Evolutionary conservation across 768 basidiomycete genomes (phyloP), one percentile per base, ranked within the genome.

Genomic region (Cubamyces lactineus): DNA sequence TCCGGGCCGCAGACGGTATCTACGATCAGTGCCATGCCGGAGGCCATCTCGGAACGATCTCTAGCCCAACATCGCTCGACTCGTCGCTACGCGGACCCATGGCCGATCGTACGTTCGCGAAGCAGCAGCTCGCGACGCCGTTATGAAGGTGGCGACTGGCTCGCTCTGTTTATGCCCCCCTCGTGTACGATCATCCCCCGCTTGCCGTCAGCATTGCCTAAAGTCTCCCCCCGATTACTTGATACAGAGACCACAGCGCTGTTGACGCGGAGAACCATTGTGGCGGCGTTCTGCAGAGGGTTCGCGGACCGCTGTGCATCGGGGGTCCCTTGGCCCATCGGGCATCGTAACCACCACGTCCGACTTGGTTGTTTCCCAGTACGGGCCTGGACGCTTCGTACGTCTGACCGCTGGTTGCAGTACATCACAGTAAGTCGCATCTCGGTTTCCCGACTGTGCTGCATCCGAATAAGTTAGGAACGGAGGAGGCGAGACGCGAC

Each of bases 1-100:
- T 11, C 53, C 61, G 61, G 56, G 2, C 51, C 57, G 56, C 11
- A 19, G 46, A 24, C 19, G 26, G 56, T 48, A 58, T 53, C 56
- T 48, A 28, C 51, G 56, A 63, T 63, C 52, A 52, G 34, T 63
- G 30, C 50, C 49, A 28, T 34, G 15, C 23, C n/a, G 28, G 45
- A 58, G 46, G 21, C 43, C 51, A 63, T 63, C 62, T 58, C 57
- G 47, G 56, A 43, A 46, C 56, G 57, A 63, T 63, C 62, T 58
- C 54, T 50, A 62, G 50, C 41, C 54, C 40, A 21, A 26, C 50
- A 57, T 56, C 50, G 34, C 42, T 7, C 49, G 30, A 49, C 11
- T 42, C 15, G 19, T 30, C 48, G 57, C 56, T 50, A 26, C 38
- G 38, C 47, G 39, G 23, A 15, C 49, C 48, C 57, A 42, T 45